Conservation (phyloP, 2,329 filamentous ascomycete species). For the Hypoxylon sp. region DNA sequence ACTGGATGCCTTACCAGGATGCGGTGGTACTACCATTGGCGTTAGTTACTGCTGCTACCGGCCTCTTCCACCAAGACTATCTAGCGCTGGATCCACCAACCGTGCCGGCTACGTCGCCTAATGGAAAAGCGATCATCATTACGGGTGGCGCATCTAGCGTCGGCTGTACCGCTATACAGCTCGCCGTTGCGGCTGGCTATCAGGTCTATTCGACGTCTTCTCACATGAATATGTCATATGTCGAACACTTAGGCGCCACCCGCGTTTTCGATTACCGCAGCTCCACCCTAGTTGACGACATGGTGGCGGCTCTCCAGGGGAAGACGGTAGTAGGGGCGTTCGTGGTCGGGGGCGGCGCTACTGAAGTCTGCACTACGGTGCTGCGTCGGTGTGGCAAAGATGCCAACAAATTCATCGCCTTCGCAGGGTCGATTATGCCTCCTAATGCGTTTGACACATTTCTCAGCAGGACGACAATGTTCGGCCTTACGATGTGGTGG, state of each 20-base stretch:
- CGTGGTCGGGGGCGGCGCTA: constrained; percentile 33
- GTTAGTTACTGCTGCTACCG: constrained; percentile 19
- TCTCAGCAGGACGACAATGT: not conserved
- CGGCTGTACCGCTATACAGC: constrained; percentile 56
- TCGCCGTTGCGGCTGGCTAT: constrained; percentile 59
- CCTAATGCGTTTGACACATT: not conserved
- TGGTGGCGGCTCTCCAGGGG: constrained; percentile 42
- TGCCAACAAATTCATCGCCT: constrained; percentile 37
- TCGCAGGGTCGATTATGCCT: constrained; percentile 7
- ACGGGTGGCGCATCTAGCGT: constrained; percentile 24
- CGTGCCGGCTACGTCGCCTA: not conserved
- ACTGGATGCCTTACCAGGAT: constrained; percentile 9
- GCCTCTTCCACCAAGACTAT: constrained; percentile 14
- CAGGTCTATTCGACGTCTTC: constrained; percentile 58
- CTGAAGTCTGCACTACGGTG: constrained; percentile 41
- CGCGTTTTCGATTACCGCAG: constrained; percentile 59
- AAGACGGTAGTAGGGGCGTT: constrained; percentile 39
- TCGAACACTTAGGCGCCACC: constrained; percentile 57
- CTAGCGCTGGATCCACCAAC: constrained; percentile 9
- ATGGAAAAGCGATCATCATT: constrained; percentile 11
- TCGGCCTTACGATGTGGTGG: constrained; percentile 8
- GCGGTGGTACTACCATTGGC: constrained; percentile 22
- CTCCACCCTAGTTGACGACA: constrained; percentile 47
- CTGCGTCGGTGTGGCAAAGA: constrained; percentile 15
- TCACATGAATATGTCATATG: constrained; percentile 56